These are phyloP conservation scores for Botrytis squamosa DNA, from an alignment of 2,329 filamentous ascomycete genomes.

Conservation along the genomic window DNA sequence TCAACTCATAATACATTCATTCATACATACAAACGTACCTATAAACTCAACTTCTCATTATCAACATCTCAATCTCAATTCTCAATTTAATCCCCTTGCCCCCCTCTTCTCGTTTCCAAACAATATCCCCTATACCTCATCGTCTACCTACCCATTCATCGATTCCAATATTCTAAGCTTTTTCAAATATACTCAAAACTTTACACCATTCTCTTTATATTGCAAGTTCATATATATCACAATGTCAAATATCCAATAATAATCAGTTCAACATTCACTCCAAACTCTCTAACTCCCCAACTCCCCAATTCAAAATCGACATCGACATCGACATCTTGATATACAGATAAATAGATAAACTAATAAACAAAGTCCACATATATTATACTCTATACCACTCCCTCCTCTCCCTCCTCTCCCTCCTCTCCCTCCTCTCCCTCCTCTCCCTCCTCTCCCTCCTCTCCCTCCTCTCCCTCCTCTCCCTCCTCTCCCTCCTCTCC, in stretches of 20 bases:
- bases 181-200: accelerated
- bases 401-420: too few relatives aligned
- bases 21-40: neutral
- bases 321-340: neutral
- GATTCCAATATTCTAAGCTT: neutral
- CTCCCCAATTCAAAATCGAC: too few relatives aligned
- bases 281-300: too few relatives aligned
- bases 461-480: too few relatives aligned
- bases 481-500: too few relatives aligned
- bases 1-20: neutral
- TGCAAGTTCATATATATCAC: neutral
- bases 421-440: too few relatives aligned
- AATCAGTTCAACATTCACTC: too few relatives aligned
- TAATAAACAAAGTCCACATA: too few relatives aligned
- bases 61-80: neutral
- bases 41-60: neutral
- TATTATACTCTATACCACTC: too few relatives aligned
- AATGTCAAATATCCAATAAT: neutral
- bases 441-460: too few relatives aligned
- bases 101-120: neutral
- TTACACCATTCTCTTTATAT: neutral
- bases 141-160: neutral
- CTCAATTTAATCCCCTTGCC: neutral
- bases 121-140: neutral
- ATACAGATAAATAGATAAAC: too few relatives aligned